Base-by-base conservation (phyloP, 768 basidiomycete genomes). In the Candolleomyces eurysporus region DNA sequence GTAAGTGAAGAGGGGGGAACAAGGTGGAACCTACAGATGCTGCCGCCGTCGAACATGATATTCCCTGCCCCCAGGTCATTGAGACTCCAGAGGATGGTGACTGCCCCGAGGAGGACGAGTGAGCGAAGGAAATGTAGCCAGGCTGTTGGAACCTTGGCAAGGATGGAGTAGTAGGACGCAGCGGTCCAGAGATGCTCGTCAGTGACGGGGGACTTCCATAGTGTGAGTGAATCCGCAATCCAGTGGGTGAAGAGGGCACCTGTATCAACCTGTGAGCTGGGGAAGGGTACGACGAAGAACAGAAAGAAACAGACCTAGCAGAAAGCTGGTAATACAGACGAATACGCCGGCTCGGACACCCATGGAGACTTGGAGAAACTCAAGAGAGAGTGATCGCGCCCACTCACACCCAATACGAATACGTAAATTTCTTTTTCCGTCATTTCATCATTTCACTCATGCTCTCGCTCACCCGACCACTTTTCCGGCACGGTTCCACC, bases 11-110 rank as follows among this genome's bases (percentile, higher is more conserved):
- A 40, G 39, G 16, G 31, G 30, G 39, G 48, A 13, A 69, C 17
- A 51, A 10, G 14, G 45, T n/a, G 46, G 36, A 22, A 78, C 91
- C 70, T 63, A 94, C 92, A 90, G 66, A 93, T 88, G 72, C 91
- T 93, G 55, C 89, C 92, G 26, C 92, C 92, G 68, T 94, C 92
- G 66, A 94, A 94, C 91, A 94, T 93, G 69, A 94, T 78, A 72
- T 94, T 94, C 36, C 86, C 90, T 2, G 92, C 92, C 64, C 84
- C 76, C 8, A 89, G 84, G 63, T 94, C 91, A 39, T 84, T 78
- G 63, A 93, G 77, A 72, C 90, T 93, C 86, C 87, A 90, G 26
- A 92, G 77, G 54, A 93, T 85, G 50, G 88, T 89, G 32, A 78
- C 72, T 2, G 77, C 88, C 4, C 91, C 92, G 36, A 88, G 73